These are phyloP conservation scores for Ilyonectria destructans DNA, from an alignment of 2,329 filamentous ascomycete genomes.

Conservation along the genomic window DNA sequence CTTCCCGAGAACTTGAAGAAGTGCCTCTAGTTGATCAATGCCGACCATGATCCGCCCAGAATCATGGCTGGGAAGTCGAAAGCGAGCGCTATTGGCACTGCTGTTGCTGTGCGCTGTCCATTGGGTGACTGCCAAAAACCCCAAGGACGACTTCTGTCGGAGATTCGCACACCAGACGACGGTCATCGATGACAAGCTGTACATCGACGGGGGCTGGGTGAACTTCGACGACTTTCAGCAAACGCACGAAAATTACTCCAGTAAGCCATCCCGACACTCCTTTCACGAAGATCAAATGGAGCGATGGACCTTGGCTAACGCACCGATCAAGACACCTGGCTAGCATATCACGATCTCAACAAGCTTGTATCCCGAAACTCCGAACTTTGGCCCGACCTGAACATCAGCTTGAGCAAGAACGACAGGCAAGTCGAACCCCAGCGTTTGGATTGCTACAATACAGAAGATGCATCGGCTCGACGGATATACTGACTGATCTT, in stretches of 20 bases:
- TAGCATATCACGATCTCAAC: constrained; percentile 18
- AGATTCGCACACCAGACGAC: constrained; percentile 72
- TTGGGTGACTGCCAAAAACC: constrained; percentile 15
- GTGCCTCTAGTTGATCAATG: too few relatives aligned
- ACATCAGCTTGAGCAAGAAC: constrained; percentile 6
- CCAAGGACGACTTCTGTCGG: constrained; percentile 61
- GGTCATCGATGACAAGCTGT: constrained; percentile 70
- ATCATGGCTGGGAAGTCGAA: background rate
- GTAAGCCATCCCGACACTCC: constrained; percentile 55
- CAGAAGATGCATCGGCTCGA: background rate
- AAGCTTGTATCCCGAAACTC: background rate
- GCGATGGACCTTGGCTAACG: background rate
- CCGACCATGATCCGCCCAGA: too few relatives aligned
- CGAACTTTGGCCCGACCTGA: background rate
- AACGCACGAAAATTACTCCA: constrained; percentile 67
- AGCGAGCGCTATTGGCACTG: background rate
- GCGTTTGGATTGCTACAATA: background rate
- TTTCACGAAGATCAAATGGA: background rate
- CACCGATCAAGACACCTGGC: constrained; percentile 7
- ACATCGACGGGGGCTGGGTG: constrained; percentile 73
- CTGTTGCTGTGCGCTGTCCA: background rate
- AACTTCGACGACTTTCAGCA: constrained; percentile 66
- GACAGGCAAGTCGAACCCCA: background rate
- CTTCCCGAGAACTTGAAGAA: too few relatives aligned
- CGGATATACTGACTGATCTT: constrained; percentile 10